Evolutionary conservation across 2,329 filamentous ascomycete species (phyloP).

Genomic region (Hypoxylon sp.): DNA sequence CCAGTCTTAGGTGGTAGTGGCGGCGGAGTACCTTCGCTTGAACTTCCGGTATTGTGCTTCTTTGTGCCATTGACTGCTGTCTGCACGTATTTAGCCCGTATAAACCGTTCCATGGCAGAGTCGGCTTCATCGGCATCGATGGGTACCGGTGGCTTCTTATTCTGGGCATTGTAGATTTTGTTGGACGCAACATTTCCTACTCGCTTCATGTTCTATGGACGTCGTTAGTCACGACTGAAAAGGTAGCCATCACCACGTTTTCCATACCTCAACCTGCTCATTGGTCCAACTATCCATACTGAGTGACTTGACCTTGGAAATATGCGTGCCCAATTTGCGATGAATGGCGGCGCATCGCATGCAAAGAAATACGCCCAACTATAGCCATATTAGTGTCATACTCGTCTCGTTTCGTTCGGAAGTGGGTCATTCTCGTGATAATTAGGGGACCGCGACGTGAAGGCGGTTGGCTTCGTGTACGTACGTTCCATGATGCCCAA

Average conservation of each 20-base stretch:
- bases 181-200: constrained; percentile 91
- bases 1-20: constrained; percentile 75
- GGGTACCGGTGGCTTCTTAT: constrained; percentile 85
- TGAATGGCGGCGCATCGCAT: constrained; percentile 97
- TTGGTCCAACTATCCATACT: constrained; percentile 98
- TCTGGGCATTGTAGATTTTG: constrained; percentile 88
- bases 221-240: constrained; percentile 41
- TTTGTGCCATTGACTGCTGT: constrained; percentile 56
- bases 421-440: constrained; percentile 15
- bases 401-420: constrained; percentile 24
- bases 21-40: constrained; percentile 72
- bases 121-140: constrained; percentile 94
- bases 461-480: constrained; percentile 55
- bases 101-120: constrained; percentile 94
- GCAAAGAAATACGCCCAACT: constrained; percentile 96
- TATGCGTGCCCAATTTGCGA: constrained; percentile 96
- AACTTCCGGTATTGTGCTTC: constrained; percentile 62
- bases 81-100: constrained; percentile 90
- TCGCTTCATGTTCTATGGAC: constrained; percentile 87
- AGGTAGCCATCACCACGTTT: constrained; percentile 3
- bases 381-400: constrained; percentile 44
- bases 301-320: constrained; percentile 98
- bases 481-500: constrained; percentile 97
- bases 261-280: constrained; percentile 92
- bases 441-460: neutral